phyloP scores from a whole-genome alignment of 106 monocot genomes.

The Dioscorea alata region DNA sequence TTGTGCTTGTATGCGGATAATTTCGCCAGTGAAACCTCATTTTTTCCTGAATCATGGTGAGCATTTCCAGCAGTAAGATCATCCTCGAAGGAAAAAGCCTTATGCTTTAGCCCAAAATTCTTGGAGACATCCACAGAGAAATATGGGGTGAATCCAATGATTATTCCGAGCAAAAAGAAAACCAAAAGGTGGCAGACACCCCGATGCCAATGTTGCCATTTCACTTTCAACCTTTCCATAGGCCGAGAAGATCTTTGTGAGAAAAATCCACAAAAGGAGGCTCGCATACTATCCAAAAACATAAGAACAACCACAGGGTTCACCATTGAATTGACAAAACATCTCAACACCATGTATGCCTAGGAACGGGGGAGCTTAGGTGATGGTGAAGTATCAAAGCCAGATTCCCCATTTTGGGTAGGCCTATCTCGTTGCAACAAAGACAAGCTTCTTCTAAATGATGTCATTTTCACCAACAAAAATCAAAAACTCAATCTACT shows the following conservation, averaged over 20 bases:
- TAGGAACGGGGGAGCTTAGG: constrained; percentile 29
- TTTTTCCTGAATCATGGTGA: background rate
- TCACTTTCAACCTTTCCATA: constrained; percentile 33
- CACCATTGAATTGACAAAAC: constrained; percentile 23
- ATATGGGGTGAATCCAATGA: constrained; percentile 49
- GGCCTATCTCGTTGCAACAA: constrained; percentile 30
- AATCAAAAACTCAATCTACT: background rate
- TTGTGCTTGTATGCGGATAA: constrained; percentile 1
- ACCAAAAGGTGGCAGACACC: constrained; percentile 26
- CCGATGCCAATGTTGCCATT: constrained; percentile 26
- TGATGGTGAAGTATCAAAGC: constrained; percentile 24
- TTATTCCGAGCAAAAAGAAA: constrained; percentile 52
- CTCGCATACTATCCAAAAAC: constrained; percentile 9
- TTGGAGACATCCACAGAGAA: constrained; percentile 35
- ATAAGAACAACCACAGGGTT: constrained; percentile 16
- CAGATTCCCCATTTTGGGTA: constrained; percentile 23
- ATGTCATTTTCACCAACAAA: constrained; percentile 29
- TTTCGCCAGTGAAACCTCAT: constrained; percentile 2
- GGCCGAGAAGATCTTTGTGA: constrained; percentile 18
- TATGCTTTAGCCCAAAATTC: constrained; percentile 21
- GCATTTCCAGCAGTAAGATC: constrained; percentile 12
- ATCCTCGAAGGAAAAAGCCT: constrained; percentile 35
- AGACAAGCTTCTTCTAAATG: constrained; percentile 53
- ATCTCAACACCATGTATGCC: constrained; percentile 30
- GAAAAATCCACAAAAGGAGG: constrained; percentile 16